These are phyloP conservation scores for Metschnikowia kunwiensis DNA, from an alignment of 805 yeast genomes.

Conservation along the genomic window DNA sequence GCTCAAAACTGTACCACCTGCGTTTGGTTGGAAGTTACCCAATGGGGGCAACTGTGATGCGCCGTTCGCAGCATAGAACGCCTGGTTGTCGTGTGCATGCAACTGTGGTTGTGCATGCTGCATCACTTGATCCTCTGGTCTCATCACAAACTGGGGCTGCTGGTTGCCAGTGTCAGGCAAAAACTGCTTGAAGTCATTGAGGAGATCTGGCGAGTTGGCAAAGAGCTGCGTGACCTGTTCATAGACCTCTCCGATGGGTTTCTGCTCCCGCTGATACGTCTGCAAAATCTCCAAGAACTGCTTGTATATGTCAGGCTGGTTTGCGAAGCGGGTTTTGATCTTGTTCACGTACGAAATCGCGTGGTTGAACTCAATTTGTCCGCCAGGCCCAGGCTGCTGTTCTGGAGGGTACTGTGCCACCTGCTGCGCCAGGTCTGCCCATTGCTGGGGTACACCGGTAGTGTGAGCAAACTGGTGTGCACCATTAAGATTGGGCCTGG, in stretches of 20 bases:
- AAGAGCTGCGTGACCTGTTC: conserved; percentile 87
- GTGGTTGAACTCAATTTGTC: conserved; percentile 93
- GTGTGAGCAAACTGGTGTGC: conserved; percentile 3
- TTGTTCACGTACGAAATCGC: conserved; percentile 96
- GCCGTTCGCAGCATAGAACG: conserved; percentile 17
- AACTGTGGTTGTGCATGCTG: conserved; percentile 20
- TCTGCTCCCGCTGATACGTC: conserved; percentile 93
- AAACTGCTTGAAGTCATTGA: conserved; percentile 93
- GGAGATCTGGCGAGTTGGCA: conserved; percentile 88
- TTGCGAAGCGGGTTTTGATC: conserved; percentile 88
- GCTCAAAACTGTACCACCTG: conserved; percentile 27
- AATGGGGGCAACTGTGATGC: conserved; percentile 75
- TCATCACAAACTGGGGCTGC: conserved; percentile 22
- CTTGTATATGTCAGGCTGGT: conserved; percentile 94
- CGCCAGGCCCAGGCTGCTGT: conserved; percentile 29
- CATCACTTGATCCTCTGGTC: conserved; percentile 23
- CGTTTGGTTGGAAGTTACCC: conserved; percentile 79
- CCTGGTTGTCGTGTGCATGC: conserved; percentile 14
- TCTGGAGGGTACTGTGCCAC: conserved; percentile 5
- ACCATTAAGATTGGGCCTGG: conserved; percentile 49
- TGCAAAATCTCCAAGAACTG: conserved; percentile 91
- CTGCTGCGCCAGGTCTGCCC: conserved; percentile 8
- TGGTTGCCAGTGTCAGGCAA: conserved; percentile 75
- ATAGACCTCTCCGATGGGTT: conserved; percentile 93
- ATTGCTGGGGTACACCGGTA: conserved; percentile 10